Evolutionary conservation across 805 yeast species (phyloP).

Genomic region (Citeromyces matritensis): DNA sequence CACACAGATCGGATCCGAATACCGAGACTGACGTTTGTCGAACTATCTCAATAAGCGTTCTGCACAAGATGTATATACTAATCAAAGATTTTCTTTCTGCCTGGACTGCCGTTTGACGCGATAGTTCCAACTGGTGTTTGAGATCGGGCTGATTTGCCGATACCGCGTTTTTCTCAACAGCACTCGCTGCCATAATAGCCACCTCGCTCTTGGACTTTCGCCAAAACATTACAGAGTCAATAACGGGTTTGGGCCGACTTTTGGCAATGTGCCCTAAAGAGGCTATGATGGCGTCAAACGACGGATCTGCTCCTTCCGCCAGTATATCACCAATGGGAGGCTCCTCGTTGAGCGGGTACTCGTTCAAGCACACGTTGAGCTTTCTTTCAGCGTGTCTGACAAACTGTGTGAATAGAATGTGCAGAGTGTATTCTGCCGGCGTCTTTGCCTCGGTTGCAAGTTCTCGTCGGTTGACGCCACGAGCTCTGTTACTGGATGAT

Average conservation of each 20-base stretch:
- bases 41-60: constrained; percentile 87
- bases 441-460: constrained; percentile 21
- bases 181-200: constrained; percentile 47
- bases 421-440: constrained; percentile 84
- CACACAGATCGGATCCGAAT: constrained; percentile 66
- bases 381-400: constrained; percentile 89
- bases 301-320: constrained; percentile 76
- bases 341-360: constrained; percentile 49
- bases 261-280: constrained; percentile 87
- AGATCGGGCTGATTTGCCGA: constrained; percentile 6
- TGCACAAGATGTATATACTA: constrained; percentile 75
- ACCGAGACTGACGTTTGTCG: constrained; percentile 68
- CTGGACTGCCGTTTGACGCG: constrained; percentile 58
- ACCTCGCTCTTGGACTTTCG: constrained; percentile 84
- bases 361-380: constrained; percentile 53
- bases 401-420: constrained; percentile 88
- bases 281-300: constrained; percentile 72
- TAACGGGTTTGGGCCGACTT: constrained; percentile 84
- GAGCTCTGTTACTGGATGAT: no score
- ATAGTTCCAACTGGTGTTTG: constrained; percentile 15
- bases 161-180: constrained; percentile 23
- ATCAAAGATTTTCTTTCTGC: constrained; percentile 81
- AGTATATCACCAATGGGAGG: constrained; percentile 69
- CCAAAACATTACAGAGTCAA: constrained; percentile 98
- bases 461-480: no score